Evolutionary conservation across 306 rosid species (phyloP).

Genomic region (Cicer bijugum): DNA sequence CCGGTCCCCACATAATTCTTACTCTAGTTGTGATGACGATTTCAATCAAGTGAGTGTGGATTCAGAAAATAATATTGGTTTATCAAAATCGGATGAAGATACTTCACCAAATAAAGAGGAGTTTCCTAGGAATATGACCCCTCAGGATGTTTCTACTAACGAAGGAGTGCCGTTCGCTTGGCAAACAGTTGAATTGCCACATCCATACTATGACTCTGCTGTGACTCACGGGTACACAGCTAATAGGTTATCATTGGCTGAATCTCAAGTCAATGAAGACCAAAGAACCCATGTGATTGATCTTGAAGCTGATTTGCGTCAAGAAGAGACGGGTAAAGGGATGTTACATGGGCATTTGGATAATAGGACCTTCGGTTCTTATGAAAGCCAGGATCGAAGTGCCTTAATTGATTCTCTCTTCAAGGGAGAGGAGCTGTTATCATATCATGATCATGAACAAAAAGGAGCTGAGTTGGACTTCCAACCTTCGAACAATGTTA

Average conservation of each 20-base stretch:
- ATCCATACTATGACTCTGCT: constrained; percentile 72
- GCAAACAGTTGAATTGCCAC: constrained; percentile 66
- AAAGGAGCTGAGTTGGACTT: constrained; percentile 63
- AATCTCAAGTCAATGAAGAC: constrained; percentile 57
- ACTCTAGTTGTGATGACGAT: constrained; percentile 45
- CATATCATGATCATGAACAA: constrained; percentile 69
- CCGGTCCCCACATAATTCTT: constrained; percentile 46
- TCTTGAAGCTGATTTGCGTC: constrained; percentile 64
- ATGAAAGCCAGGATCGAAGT: constrained; percentile 68
- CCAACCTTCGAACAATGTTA: constrained; percentile 56
- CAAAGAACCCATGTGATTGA: constrained; percentile 52
- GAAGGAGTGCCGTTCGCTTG: constrained; percentile 60
- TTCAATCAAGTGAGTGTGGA: constrained; percentile 43
- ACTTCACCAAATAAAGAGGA: constrained; percentile 43
- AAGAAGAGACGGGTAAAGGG: constrained; percentile 57
- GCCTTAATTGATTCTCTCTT: constrained; percentile 75
- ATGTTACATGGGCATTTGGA: constrained; percentile 57
- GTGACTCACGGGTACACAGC: constrained; percentile 56
- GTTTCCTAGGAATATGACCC: constrained; percentile 48
- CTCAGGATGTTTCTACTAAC: constrained; percentile 51
- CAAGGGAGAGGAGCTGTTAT: constrained; percentile 63
- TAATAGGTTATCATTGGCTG: constrained; percentile 54
- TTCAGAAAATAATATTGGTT: constrained; percentile 46
- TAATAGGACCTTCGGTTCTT: constrained; percentile 62
- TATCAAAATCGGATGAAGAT: constrained; percentile 37